Evolutionary conservation across 495 filamentous ascomycete genomes (phyloP), one percentile per base, ranked within the genome.

Genomic region (Podospora fimiseda): DNA sequence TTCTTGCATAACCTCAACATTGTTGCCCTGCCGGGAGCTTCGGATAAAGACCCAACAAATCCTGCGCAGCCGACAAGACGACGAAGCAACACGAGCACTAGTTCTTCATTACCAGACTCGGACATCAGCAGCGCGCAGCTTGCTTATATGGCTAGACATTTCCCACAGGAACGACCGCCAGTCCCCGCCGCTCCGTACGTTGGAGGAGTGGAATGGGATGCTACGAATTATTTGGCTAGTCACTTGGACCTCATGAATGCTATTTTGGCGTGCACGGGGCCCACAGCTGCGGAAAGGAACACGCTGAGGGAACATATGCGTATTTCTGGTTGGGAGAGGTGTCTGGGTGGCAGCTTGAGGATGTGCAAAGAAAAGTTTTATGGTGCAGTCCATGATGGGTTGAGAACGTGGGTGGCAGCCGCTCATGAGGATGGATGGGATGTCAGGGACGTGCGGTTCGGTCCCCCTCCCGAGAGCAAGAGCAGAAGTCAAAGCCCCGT

Each of bases 281-380:
- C 89, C 2, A 85, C 86, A 1, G 55, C 56, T 1, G 74, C 80
- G 14, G 82, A 90, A 45, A 86, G 93, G 46, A 96, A 96, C 69
- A 62, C 76, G 1, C 78, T 98, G 18, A 85, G 93, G 16, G 71
- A 74, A 23, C 83, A 91, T 51, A 73, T 97, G 37, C 79, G 80
- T 21, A 83, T 90, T 52, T 92, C 86, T 6, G 94, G 93, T 3
- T 96, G 90, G 71, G 93, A 98, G 73, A 91, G 88, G 62, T 80
- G 83, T 48, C 86, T 96, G 80, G 94, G 91, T 6, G 80, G 75
- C 16, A 90, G 79, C 52, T 67, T 97, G 57, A 80, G 93, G 14
- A 84, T 91, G 18, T 97, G 93, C 76, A 98, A 97, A 68, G 93
- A 96, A 68, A 96, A 96, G 63, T 92, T 97, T 65, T 97, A 98